Percentiles rank a stretch among this genome's conserved stretches.
These are phyloP conservation scores for Podospora bellae-mahoneyi DNA, from an alignment of 495 filamentous ascomycete genomes.

Conservation along the genomic window DNA sequence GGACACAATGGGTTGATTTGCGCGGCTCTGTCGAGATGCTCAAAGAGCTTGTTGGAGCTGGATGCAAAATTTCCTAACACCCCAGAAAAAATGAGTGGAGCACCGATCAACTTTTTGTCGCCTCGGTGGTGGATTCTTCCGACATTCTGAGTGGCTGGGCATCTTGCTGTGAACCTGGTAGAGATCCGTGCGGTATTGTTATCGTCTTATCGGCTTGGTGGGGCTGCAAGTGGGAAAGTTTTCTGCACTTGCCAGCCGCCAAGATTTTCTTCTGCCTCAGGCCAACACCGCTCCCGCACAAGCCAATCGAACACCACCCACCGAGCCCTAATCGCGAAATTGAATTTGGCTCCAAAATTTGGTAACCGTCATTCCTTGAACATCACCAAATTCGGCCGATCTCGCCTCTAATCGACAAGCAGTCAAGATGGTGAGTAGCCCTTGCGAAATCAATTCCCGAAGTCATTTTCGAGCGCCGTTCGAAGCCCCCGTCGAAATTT, in stretches of 20 bases:
- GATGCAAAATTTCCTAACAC: constrained; percentile 37
- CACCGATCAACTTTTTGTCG: constrained; percentile 17
- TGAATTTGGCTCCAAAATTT: constrained; percentile 37
- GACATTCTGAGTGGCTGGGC: constrained; percentile 15
- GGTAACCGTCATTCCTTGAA: constrained; percentile 27
- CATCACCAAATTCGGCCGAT: constrained; percentile 35
- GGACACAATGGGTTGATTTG: constrained; percentile 30
- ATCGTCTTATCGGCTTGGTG: constrained; percentile 6
- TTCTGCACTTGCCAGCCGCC: background rate
- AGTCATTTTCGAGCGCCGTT: constrained; percentile 10
- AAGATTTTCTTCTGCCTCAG: constrained; percentile 21
- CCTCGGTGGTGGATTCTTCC: constrained; percentile 26
- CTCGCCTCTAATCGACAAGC: constrained; percentile 35
- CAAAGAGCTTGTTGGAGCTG: constrained; percentile 33
- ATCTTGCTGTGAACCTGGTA: constrained; percentile 17
- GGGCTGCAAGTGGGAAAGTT: constrained; percentile 16
- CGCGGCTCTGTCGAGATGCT: constrained; percentile 22
- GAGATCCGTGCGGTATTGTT: background rate
- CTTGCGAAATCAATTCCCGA: constrained; percentile 17
- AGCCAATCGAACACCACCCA: constrained; percentile 31
- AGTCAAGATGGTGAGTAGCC: constrained; percentile 41
- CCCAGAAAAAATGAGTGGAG: constrained; percentile 29
- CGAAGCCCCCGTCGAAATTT: constrained; percentile 12
- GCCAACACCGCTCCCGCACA: constrained; percentile 20
- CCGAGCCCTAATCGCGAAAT: constrained; percentile 42